Evolutionary conservation across 1,284 basidiomycete genomes (phyloP), one percentile per base, ranked within the genome.

Genomic region (Trametes hirsuta): DNA sequence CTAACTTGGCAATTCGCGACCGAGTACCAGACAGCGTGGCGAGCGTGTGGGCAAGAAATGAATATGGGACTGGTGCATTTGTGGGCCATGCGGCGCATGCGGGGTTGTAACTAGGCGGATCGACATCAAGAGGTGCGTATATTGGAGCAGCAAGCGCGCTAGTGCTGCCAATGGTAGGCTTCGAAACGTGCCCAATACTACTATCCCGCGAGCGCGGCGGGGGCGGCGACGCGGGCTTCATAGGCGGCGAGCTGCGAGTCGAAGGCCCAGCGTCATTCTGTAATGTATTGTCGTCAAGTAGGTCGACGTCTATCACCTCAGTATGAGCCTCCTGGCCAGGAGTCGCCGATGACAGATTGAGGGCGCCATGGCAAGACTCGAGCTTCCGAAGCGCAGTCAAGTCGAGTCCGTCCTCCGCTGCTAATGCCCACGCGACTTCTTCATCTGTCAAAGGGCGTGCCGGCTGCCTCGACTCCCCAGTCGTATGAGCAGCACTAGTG

Each of bases 1-100:
- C 87, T 45, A 89, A 77, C 64, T 97, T 97, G 35, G 81, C 75
- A 46, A 92, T 88, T n/a, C 95, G 86, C 14, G 93, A 95, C 24
- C 89, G 84, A 0, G 95, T 97, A 25, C 82, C 77, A 0, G 87
- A 88, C 11, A 97, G 77, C 35, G 85, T 83, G 6, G 85, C 82
- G 40, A 97, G 86, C 0, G 91, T 84, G 65, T 90, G 86, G 0
- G 88, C 86, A 22, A 97, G 82, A 67, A 96, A 91, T 1, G 90
- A 85, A 72, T 95, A 97, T 0, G 94, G 93, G 8, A 90, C 84
- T 57, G 75, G 74, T 46, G 65, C 73, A 59, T 41, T 66, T 41
- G 70, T 70, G 37, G 71, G 74, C 80, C 79, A 85, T 6, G 76
- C 75, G 47, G 64, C 55, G 18, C 58, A 50, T 41, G 71, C 62